A percentile compares a stretch with the other conserved stretches of the same genome.
Conservation (phyloP, 2,329 filamentous ascomycete species). For the Apiospora sp. region DNA sequence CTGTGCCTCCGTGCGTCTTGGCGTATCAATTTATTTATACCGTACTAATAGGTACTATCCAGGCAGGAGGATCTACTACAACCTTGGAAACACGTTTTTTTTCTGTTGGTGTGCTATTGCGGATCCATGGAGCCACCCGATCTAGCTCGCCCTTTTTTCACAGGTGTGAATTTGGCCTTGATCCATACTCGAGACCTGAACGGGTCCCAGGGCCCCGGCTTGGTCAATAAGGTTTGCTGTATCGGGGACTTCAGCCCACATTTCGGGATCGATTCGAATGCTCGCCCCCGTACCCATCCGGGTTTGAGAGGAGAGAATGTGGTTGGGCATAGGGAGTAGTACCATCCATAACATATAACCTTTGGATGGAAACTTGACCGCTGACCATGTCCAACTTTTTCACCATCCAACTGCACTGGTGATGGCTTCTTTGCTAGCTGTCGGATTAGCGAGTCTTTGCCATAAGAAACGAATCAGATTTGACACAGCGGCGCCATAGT, state of each 20-base stretch:
- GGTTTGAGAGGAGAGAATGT: not conserved
- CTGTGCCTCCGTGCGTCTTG: too few species aligned
- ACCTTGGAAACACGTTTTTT: not conserved
- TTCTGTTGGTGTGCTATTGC: not conserved
- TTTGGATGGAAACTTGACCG: not conserved
- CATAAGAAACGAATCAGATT: constrained; percentile 3
- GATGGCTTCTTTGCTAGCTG: constrained; percentile 8
- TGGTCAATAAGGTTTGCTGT: constrained; percentile 16
- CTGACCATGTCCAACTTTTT: not conserved
- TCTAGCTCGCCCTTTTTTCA: not conserved
- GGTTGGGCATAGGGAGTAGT: too few species aligned
- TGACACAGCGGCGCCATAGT: not conserved
- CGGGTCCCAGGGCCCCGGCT: constrained; percentile 2
- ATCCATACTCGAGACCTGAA: not conserved
- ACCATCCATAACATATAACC: too few species aligned
- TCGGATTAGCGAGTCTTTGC: not conserved
- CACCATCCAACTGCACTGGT: not conserved
- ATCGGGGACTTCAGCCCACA: constrained; percentile 13
- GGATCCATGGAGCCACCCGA: constrained; percentile 6
- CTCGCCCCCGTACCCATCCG: not conserved
- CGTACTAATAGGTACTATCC: not conserved
- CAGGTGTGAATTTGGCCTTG: too few species aligned
- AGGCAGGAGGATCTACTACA: not conserved
- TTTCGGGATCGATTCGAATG: constrained; percentile 9
- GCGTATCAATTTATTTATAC: not conserved